Base-by-base conservation (phyloP, 1,284 basidiomycete species). In the Microbotryomycetes sp. region DNA sequence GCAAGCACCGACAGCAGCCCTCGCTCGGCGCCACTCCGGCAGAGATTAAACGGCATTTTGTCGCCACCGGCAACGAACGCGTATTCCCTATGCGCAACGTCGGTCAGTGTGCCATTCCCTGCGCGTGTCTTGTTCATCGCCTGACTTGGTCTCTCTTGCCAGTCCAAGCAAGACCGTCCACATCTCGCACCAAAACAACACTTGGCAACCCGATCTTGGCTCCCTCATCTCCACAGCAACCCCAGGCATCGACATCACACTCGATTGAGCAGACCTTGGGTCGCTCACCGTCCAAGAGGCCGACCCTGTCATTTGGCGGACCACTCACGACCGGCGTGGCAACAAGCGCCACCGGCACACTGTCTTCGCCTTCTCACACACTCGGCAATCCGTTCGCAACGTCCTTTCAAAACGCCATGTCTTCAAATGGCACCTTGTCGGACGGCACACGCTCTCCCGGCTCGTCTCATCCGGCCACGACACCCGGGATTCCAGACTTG, bases 71-170 rank as follows among this genome's bases (percentile, higher is more conserved):
- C 15, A 52, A 52, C 28, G 50, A 52, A n/a, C 50, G 50, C 23
- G 24, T 52, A n/a, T 52, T 52, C 18, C 50, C 50, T 11, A 52
- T 52, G 50, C 50, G 50, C 27, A 52, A 52, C 27, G 50, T 52
- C 18, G 50, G 50, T 52, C 21, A 52, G 50, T 6, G n/a, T n/a
- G 9, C 29, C 28, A 4, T 29, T 27, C 4, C 29, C n/a, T 9
- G n/a, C 28, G 26, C 24, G n/a, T n/a, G 9, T 11, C 50, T 52
- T 16, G 24, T 2, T 15, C 29, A 24, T 27, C 3, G 7, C n/a
- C 50, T 52, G 26, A 52, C 18, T 18, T 27, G 3, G 13, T 11
- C 9, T n/a, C 28, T 29, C 9, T n/a, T n/a, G n/a, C 18, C 50
- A 52, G 50, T 52, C 18, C 50, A 52, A 24, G 26, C 50, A 24